These are phyloP conservation scores for Solanum chilense DNA, from an alignment of 257 asterid species.

Conservation along the genomic window DNA sequence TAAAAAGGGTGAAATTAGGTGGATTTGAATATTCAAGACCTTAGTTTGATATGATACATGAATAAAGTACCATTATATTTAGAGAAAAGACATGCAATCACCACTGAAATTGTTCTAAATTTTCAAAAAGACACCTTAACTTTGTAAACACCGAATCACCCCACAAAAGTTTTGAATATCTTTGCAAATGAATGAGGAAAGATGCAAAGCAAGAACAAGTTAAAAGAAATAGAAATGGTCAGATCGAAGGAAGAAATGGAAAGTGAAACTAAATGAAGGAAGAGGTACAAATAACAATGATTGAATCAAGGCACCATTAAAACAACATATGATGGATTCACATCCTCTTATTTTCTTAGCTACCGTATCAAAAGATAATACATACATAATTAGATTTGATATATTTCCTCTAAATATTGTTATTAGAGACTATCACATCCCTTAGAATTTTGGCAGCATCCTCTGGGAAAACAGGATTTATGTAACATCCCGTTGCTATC, in stretches of 20 bases:
- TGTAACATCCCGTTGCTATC: constrained; percentile 70
- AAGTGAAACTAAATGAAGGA: not conserved
- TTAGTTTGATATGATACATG: not conserved
- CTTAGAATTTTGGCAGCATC: constrained; percentile 82
- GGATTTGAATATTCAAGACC: not conserved
- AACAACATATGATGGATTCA: not conserved
- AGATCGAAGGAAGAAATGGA: not conserved
- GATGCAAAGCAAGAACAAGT: not conserved
- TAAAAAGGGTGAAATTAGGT: not conserved
- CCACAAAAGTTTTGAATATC: no score
- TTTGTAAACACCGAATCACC: no score
- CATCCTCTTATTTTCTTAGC: not conserved
- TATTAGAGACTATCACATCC: constrained; percentile 16
- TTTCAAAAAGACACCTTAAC: no score
- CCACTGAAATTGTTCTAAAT: no score
- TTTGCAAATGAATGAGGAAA: not conserved
- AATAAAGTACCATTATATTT: not conserved
- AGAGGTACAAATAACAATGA: not conserved
- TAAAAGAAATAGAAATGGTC: not conserved
- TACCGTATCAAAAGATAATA: not conserved
- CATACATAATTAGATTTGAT: not conserved
- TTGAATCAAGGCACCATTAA: not conserved
- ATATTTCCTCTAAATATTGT: not conserved
- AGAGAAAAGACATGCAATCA: no score
- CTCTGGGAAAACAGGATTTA: constrained; percentile 92